Evolutionary conservation across 208 protist genomes (phyloP), one percentile per base, ranked within the genome.

Genomic region (Crithidia sp.): DNA sequence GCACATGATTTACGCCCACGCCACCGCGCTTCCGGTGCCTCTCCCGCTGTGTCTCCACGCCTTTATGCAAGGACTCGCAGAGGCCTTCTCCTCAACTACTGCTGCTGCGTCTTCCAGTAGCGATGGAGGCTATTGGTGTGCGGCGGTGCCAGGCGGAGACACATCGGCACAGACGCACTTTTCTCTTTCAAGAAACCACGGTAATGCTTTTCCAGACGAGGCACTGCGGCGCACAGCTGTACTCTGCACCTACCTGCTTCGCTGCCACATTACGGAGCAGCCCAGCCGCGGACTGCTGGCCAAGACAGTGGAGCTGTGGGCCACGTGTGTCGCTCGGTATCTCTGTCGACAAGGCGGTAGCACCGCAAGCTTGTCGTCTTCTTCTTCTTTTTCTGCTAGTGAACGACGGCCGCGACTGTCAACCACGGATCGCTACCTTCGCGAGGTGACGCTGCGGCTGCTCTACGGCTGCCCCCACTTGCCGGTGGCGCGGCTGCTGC

Each of bases 271-370:
- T 17, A 53, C 14, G 39, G 54, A 73, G 50, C 55, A 73, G 3
- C 53, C 74, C 0, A 41, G 40, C 7, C 14, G 54, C 2, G 74
- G 74, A n/a, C 60, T 79, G 60, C 74, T 79, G 50, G 28, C 50
- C 28, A 64, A 54, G 43, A 74, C 74, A 6, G 74, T 79, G 44
- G 67, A 79, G 61, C 41, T 79, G 17, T 79, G 74, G 74, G 67
- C 67, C 7, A 64, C 61, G 41, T 49, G 36, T 13, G 74, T 73
- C 52, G 65, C 74, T 13, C 60, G 50, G 39, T 79, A 79, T 52
- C 54, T 79, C 13, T 59, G 67, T 28, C 74, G 67, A 7, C 43
- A 39, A 16, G 50, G 50, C 19, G 47, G 16, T 10, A 19, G 47
- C 19, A 7, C 9, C 49, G 50, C 19, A 10, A 28, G 39, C 36